Base-by-base conservation (phyloP, 345 rosid species). In the Eucalyptus urophylla region DNA sequence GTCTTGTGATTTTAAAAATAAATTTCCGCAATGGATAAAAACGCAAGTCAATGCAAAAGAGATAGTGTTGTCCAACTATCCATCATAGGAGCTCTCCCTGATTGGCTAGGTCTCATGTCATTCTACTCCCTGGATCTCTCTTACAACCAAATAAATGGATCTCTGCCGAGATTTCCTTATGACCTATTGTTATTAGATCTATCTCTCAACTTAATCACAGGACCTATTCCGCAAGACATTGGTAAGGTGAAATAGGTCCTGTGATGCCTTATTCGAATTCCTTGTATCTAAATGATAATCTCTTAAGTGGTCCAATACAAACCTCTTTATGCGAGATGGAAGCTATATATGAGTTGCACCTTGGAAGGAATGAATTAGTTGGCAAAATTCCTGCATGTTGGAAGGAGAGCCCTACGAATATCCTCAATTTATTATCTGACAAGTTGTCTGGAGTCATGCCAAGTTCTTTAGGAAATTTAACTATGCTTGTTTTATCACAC, bases 361-460 rank as follows among this genome's bases (percentile, higher is more conserved):
- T 85, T 25, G 58, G 60, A 15, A 24, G 25, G 37, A 89, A 89
- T 49, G 25, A 50, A 21, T 86, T 89, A 51, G 53, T 40, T 44
- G 90, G 80, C 22, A 43, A 45, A 16, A 89, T 86, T 31, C 90
- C 40, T 40, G 86, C 49, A 33, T 86, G 88, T 51, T 89, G 88
- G 90, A 53, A 37, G 37, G 22, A 27, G 56, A 2, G 6, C 11
- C 27, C 17, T 50, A 50, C 3, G 0, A 50, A 0, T 50, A 5
- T 9, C 5, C 72, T 89, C 11, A 37, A 43, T 69, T 33, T 86
- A 37, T 49, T 47, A 25, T 19, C 40, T 6, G 8, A 89, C 53
- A 72, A 89, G 69, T 89, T 89, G 67, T 89, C 51, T 14, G 49
- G 90, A 49, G 19, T 40, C 31, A 86, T 89, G 25, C 86, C 86